phyloP scores from a whole-genome alignment of 2,329 filamentous ascomycete genomes.

The Arthrocladium fulminans region DNA sequence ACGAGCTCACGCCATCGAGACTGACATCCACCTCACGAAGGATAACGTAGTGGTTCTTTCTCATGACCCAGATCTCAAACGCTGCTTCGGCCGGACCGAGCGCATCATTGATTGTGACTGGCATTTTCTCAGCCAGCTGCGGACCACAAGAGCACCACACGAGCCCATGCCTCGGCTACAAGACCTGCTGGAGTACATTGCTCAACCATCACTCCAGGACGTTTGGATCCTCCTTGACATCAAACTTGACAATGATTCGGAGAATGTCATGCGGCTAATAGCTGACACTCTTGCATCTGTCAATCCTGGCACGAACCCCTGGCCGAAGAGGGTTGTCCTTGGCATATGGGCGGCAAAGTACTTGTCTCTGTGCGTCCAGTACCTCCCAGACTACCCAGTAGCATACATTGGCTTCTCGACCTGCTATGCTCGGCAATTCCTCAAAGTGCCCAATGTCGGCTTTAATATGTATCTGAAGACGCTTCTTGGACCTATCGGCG shows the following conservation, averaged over 20 bases:
- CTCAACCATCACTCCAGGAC: conserved; percentile 53
- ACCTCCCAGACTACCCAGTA: conserved; percentile 37
- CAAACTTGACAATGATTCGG: conserved; percentile 51
- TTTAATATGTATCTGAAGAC: conserved; percentile 66
- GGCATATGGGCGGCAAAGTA: conserved; percentile 75
- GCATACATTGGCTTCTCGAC: conserved; percentile 36
- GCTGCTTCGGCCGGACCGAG: conserved; percentile 69
- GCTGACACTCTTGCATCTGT: conserved; percentile 53
- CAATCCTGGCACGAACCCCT: conserved; percentile 43
- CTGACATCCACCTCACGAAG: conserved; percentile 72
- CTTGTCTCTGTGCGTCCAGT: conserved; percentile 52
- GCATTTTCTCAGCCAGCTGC: conserved; percentile 59
- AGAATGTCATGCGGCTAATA: conserved; percentile 62
- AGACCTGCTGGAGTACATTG: conserved; percentile 67
- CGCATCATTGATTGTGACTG: conserved; percentile 69
- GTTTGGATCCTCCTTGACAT: conserved; percentile 83
- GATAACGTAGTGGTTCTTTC: conserved; percentile 80
- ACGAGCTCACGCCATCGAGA: conserved; percentile 68
- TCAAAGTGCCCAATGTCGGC: conserved; percentile 56
- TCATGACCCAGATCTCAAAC: conserved; percentile 68
- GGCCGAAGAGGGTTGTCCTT: conserved; percentile 65
- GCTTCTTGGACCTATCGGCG: conserved; percentile 60
- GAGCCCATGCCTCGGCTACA: conserved; percentile 63
- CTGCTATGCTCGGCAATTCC: conserved; percentile 60
- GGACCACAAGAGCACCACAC: conserved; percentile 58